phyloP scores from a whole-genome alignment of 2,329 filamentous ascomycete genomes.

The Alternaria triticimaculans region DNA sequence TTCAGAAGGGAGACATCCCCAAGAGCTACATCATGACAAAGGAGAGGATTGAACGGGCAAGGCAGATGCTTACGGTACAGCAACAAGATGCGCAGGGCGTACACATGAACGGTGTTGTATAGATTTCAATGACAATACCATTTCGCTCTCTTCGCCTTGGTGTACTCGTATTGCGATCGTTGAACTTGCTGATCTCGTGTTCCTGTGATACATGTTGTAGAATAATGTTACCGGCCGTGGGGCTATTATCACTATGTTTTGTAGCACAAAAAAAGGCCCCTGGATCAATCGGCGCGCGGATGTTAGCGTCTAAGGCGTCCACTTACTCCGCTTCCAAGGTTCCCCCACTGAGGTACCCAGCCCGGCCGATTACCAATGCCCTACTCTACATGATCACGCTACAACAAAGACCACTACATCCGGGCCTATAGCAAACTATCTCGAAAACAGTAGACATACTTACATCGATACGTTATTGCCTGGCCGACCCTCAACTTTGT shows the following conservation, averaged over 20 bases:
- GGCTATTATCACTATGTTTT: neutral
- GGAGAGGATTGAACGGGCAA: conserved; percentile 43
- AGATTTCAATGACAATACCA: neutral
- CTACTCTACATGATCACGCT: conserved; percentile 3
- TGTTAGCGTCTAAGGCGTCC: conserved; percentile 6
- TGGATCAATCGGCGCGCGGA: neutral
- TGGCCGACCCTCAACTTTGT: too few relatives aligned
- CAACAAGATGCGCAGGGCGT: conserved; percentile 40
- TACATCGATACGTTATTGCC: too few relatives aligned
- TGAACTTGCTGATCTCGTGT: neutral
- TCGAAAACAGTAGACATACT: too few relatives aligned
- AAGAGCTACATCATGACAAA: conserved; percentile 47
- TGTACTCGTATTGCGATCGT: neutral
- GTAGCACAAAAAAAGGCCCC: neutral
- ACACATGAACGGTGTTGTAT: conserved; percentile 37
- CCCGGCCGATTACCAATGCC: conserved; percentile 6
- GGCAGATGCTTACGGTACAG: conserved; percentile 41
- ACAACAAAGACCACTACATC: neutral
- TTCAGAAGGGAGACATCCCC: conserved; percentile 45
- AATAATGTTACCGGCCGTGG: neutral
- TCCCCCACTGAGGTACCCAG: neutral
- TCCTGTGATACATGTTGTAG: neutral
- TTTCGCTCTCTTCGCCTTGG: neutral
- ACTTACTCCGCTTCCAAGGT: conserved; percentile 2
- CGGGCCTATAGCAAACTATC: too few relatives aligned